A percentile compares a stretch with the other conserved stretches of the same genome.
phyloP scores from a whole-genome alignment of 2,329 filamentous ascomycete species.

The Shiraia sp. region DNA sequence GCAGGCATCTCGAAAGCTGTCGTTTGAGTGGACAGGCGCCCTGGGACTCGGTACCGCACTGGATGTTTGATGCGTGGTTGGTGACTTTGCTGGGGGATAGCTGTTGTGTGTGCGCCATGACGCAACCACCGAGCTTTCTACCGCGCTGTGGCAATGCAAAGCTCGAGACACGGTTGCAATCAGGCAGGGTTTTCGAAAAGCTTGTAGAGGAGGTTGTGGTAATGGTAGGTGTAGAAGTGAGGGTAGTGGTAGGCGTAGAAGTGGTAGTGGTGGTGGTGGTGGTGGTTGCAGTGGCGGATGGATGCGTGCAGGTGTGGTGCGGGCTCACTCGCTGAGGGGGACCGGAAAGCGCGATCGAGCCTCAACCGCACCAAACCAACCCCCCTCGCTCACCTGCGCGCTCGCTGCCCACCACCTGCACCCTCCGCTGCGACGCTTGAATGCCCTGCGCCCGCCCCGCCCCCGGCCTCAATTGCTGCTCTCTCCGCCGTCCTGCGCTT shows the following conservation, averaged over 20 bases:
- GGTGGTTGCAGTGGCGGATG: no score
- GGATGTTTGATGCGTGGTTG: no score
- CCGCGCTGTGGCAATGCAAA: background rate
- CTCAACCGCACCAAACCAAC: background rate
- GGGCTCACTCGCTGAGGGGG: background rate
- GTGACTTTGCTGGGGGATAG: no score
- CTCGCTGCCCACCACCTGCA: slow-evolving; percentile 3
- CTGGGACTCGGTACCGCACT: slow-evolving; percentile 4
- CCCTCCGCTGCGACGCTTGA: slow-evolving; percentile 13
- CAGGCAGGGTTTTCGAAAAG: background rate
- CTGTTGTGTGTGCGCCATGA: slow-evolving; percentile 16
- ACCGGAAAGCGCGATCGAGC: background rate
- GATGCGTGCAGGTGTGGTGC: no score
- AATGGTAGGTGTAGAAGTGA: no score
- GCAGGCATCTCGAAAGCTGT: slow-evolving; percentile 7
- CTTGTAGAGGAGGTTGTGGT: no score
- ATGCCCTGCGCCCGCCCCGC: slow-evolving; percentile 6
- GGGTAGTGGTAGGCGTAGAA: no score
- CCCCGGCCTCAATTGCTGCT: slow-evolving; percentile 14
- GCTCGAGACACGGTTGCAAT: background rate
- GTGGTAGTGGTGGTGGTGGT: no score
- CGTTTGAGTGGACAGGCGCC: slow-evolving; percentile 8
- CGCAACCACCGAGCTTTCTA: slow-evolving; percentile 1
- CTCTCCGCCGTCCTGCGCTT: slow-evolving; percentile 3
- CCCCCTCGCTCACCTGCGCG: background rate